Base-by-base conservation (phyloP, 2,329 filamentous ascomycete genomes). In the Mariannaea elegans region DNA sequence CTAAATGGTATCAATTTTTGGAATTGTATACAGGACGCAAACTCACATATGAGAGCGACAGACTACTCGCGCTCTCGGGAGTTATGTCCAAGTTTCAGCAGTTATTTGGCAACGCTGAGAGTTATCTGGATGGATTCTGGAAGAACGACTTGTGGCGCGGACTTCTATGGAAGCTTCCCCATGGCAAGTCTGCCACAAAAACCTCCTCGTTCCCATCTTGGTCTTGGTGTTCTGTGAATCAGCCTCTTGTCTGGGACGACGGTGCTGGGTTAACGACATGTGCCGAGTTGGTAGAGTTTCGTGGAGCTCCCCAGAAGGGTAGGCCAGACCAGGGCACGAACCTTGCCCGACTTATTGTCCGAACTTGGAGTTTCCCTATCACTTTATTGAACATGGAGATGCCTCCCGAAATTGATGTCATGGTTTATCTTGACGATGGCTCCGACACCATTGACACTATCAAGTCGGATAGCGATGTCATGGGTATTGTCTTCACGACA, bases 1-100 rank as follows among this genome's bases (percentile, higher is more conserved):
- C 24, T 7, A 49, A 50, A 21, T 59, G 57, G 57, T 59, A 59
- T 31, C 45, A 38, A 21, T 24, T 56, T 19, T n/a, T 59, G 1
- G 19, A 45, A 14, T 31, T 49, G 29, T 60, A 60, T 31, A 49
- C 57, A 3, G 14, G 29, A 23, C 51, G 57, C 5, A 41, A 31
- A 16, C 57, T 60, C 8, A 60, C 57, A 10, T 27, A 48, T 18
- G 45, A 56, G 24, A 60, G 51, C 12, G 57, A 60, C n/a, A 60
- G 56, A 6, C 24, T 56, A 9, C 19, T 60, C 6, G 51, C 51
- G 2, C 29, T 52, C 21, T 39, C 51, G 13, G 51, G 51, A 2
- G 32, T 55, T 5, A 34, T 32, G n/a, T 32, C 51, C 9, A 55
- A 55, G 29, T 45, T 41, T 10, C 10, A 29, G 2, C 51, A 55